A percentile compares a stretch with the other conserved stretches of the same genome.
phyloP scores from a whole-genome alignment of 2,329 filamentous ascomycete species.

The Verticillium albo-atrum region DNA sequence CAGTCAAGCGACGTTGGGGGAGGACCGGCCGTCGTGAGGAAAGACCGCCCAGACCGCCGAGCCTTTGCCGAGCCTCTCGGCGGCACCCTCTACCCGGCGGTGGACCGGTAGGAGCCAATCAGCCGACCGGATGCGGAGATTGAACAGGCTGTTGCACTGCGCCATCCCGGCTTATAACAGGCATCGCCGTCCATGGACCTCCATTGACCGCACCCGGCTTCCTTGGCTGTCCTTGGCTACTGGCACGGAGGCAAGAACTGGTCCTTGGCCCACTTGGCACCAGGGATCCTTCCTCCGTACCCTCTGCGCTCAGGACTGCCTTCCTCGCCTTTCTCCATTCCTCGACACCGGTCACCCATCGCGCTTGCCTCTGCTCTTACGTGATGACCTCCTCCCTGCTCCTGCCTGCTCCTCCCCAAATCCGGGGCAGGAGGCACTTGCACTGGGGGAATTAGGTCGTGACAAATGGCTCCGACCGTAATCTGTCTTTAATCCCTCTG shows the following conservation, averaged over 20 bases:
- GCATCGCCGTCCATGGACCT: neutral
- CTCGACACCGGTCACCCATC: neutral
- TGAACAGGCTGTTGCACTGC: neutral
- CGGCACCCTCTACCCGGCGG: neutral
- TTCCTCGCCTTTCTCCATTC: neutral
- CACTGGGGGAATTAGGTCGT: neutral
- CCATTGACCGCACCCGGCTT: neutral
- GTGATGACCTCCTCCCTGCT: neutral
- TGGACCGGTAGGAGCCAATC: neutral
- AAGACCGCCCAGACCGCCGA: constrained; percentile 2
- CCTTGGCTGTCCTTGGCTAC: neutral
- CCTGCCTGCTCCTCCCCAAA: neutral
- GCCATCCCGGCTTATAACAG: neutral
- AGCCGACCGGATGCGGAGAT: constrained; percentile 1
- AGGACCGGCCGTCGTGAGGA: neutral
- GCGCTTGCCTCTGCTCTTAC: neutral
- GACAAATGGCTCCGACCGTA: neutral
- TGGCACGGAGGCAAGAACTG: neutral
- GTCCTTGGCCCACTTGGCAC: neutral
- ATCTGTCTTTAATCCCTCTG: neutral
- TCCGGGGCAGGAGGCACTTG: neutral
- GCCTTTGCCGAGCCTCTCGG: constrained; percentile 2
- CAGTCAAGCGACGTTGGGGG: neutral
- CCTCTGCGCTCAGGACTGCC: neutral
- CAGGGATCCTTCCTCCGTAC: neutral